Percentiles rank a stretch among this genome's conserved stretches.
Conservation (phyloP, 2,329 filamentous ascomycete species). For the Moelleriella libera region DNA sequence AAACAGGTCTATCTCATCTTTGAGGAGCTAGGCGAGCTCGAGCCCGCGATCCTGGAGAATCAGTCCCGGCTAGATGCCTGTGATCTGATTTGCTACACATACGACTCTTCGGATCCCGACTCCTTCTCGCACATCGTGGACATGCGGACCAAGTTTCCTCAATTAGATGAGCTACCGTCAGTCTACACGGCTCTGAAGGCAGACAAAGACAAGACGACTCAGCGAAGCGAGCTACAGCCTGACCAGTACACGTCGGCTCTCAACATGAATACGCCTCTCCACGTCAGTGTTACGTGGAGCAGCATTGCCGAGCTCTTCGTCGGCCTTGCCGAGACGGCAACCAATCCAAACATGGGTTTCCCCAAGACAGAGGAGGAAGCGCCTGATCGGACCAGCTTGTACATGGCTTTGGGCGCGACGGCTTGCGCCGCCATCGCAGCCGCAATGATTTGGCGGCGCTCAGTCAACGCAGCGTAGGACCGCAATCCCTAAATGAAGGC, state of each 20-base stretch:
- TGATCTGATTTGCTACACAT: constrained; percentile 88
- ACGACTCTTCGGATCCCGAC: constrained; percentile 93
- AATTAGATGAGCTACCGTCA: constrained; percentile 77
- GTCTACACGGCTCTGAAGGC: constrained; percentile 92
- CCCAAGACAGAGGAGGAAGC: constrained; percentile 80
- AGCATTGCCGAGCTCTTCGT: constrained; percentile 93
- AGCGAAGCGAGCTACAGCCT: constrained; percentile 78
- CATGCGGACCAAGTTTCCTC: constrained; percentile 63
- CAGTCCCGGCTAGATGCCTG: constrained; percentile 79
- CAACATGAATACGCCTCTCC: constrained; percentile 81
- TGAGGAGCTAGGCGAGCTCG: constrained; percentile 89
- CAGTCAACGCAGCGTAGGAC: constrained; percentile 30
- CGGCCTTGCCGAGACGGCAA: constrained; percentile 77
- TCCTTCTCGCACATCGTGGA: constrained; percentile 86
- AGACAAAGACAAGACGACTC: constrained; percentile 92
- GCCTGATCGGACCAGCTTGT: constrained; percentile 71
- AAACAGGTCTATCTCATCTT: constrained; percentile 96
- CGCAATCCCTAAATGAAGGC: not conserved
- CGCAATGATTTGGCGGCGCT: constrained; percentile 50
- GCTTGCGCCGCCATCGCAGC: constrained; percentile 49
- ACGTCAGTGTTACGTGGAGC: constrained; percentile 89
- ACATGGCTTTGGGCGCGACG: constrained; percentile 68
- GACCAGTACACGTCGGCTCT: constrained; percentile 78
- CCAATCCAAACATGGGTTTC: constrained; percentile 76
- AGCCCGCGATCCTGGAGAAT: constrained; percentile 88